A percentile compares a stretch with the other conserved stretches of the same genome.
phyloP scores from a whole-genome alignment of 163 green algal genomes.

The Chloromonas sp. region DNA sequence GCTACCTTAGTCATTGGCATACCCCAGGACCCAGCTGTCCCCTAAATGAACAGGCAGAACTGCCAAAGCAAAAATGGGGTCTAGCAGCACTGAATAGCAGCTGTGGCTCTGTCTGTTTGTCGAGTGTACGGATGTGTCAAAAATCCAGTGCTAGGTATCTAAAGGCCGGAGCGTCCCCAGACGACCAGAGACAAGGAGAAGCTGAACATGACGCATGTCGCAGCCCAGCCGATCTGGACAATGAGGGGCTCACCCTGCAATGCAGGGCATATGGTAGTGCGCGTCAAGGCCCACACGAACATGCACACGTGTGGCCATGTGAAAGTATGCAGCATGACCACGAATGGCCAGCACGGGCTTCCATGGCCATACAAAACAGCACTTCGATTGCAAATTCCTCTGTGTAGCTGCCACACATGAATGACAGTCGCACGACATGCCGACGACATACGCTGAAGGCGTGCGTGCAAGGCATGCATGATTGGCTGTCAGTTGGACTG shows the following conservation, averaged over 20 bases:
- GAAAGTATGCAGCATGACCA: too few relatives aligned
- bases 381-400: too few relatives aligned
- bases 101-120: too few relatives aligned
- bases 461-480: too few relatives aligned
- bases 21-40: neutral
- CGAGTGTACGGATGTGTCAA: neutral
- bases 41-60: neutral
- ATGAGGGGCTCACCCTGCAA: constrained; percentile 82
- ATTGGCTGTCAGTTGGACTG: neutral
- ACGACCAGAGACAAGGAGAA: constrained; percentile 90
- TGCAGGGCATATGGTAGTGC: neutral
- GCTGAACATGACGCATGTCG: constrained; percentile 79
- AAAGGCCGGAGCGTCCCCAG: constrained; percentile 88
- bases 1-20: neutral
- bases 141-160: constrained; percentile 20
- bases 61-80: too few relatives aligned
- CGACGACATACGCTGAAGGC: too few relatives aligned
- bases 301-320: neutral
- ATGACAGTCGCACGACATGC: too few relatives aligned
- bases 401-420: neutral
- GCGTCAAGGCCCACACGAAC: neutral
- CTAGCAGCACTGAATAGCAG: too few relatives aligned
- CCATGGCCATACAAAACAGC: too few relatives aligned
- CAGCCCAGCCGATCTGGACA: constrained; percentile 81
- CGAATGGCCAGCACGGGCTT: too few relatives aligned